Percentiles rank a stretch among this genome's conserved stretches.
phyloP scores from a whole-genome alignment of 257 asterid species.

The Gynochthodes officinalis region DNA sequence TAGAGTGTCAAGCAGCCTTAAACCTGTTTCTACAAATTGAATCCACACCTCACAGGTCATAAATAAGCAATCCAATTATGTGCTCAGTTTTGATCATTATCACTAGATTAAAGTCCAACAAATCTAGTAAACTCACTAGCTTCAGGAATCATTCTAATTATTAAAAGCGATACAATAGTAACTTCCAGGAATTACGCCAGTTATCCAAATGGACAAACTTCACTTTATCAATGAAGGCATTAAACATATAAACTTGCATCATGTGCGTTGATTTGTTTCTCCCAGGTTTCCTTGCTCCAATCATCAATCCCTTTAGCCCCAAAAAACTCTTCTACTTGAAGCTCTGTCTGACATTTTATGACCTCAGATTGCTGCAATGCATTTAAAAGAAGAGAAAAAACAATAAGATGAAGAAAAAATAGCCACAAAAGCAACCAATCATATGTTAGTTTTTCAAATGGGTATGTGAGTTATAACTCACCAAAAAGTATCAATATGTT shows the following conservation, averaged over 20 bases:
- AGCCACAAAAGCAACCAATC: background rate
- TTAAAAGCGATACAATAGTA: background rate
- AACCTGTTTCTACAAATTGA: background rate
- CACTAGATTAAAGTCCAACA: background rate
- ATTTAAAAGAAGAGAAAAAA: background rate
- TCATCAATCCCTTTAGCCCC: conserved; percentile 74
- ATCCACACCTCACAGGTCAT: background rate
- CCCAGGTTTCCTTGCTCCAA: conserved; percentile 60
- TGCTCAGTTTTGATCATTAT: background rate
- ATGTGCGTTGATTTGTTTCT: conserved; percentile 45
- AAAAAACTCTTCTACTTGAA: conserved; percentile 60
- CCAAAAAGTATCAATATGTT: background rate
- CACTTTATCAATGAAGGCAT: background rate
- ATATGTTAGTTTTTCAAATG: background rate
- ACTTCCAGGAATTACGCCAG: background rate
- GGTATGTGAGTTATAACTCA: background rate
- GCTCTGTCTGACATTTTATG: conserved; percentile 50
- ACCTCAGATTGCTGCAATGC: conserved; percentile 61
- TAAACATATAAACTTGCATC: conserved; percentile 50
- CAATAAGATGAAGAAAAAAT: background rate
- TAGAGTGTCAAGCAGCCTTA: background rate
- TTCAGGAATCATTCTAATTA: background rate
- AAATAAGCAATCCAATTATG: background rate
- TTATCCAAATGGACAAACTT: conserved; percentile 7
- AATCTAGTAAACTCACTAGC: background rate